Base-by-base conservation (phyloP, 139 green algal species). In the Spirogloea muscicola region DNA sequence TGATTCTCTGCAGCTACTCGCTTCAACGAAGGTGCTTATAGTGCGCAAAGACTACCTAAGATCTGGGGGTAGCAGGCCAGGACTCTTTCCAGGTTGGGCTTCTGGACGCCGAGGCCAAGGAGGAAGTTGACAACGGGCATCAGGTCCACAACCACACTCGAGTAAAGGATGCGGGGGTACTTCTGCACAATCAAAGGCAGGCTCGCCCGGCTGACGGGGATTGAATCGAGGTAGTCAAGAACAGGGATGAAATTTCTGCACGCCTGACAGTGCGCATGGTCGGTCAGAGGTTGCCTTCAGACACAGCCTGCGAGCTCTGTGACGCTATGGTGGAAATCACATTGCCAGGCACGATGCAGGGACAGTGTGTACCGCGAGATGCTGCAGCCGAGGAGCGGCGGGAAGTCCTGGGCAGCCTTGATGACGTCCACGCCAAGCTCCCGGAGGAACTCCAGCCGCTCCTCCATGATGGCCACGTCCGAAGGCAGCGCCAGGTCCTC, bases 161-260 rank as follows among this genome's bases (percentile, higher is more conserved):
- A 72, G 44, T 77, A 79, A 27, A 79, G 60, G 16, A 79, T 34
- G 3, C 62, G 21, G 7, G 70, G 70, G 33, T 79, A 79, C 61
- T 16, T 66, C 1, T 29, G 38, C 10, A 79, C 36, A 3, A 79
- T 10, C 0, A 39, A 37, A 9, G 70, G 70, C 37, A 79, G 34
- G 27, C 57, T 36, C 10, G 21, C 70, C 21, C 34, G 27, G n/a
- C 27, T 9, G 27, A 79, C 64, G 31, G 59, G 59, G 27, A 79
- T 77, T 16, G 7, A 42, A 31, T 79, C 59, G 13, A 79, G 61
- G 61, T 77, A 77, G 33, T 39, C 40, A 3, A 79, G 52, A 21
- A 79, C 70, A 13, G 70, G 70, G 2, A 79, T 39, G 27, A 66
- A 79, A 34, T 79, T 79, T 36, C 70, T 58, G n/a, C n/a, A n/a